A percentile compares a stretch with the other conserved stretches of the same genome.
These are phyloP conservation scores for Podaxis pistillaris DNA, from an alignment of 768 basidiomycete species.

Conservation along the genomic window DNA sequence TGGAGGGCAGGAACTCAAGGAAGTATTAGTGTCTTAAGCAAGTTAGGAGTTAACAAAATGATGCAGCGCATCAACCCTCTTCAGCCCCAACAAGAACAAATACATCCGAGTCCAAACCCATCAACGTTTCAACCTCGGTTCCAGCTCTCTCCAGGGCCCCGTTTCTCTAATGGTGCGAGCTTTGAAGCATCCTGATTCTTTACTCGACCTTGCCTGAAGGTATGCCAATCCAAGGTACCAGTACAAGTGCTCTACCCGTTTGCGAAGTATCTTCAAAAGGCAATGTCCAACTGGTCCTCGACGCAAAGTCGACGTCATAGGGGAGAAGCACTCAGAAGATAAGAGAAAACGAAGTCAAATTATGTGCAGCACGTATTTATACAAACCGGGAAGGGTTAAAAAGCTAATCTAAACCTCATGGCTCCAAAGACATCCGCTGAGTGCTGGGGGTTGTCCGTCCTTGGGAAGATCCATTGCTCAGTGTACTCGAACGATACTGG, in stretches of 20 bases:
- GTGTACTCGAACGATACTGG: slow-evolving; percentile 74
- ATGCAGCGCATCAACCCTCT: neutral
- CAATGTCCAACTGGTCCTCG: neutral
- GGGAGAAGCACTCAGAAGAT: neutral
- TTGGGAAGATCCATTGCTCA: slow-evolving; percentile 46
- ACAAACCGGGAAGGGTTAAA: slow-evolving; percentile 1
- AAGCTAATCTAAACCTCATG: slow-evolving; percentile 10
- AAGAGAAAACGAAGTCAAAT: neutral
- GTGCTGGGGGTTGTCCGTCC: slow-evolving; percentile 27
- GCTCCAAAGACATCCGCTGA: slow-evolving; percentile 31
- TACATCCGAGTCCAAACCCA: neutral
- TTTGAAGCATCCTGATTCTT: no score
- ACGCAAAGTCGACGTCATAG: neutral
- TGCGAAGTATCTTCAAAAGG: neutral
- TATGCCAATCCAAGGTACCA: no score
- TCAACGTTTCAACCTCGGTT: neutral
- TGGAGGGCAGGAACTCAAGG: neutral
- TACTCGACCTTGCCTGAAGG: no score
- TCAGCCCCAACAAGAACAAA: slow-evolving; percentile 6
- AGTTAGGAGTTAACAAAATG: neutral
- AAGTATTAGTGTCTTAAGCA: neutral
- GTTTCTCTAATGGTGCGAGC: no score
- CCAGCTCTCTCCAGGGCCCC: no score
- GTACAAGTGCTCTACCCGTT: no score
- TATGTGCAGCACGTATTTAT: neutral